Percentiles rank a stretch among this genome's conserved stretches.
These are phyloP conservation scores for Talaromyces wortmannii DNA, from an alignment of 495 filamentous ascomycete genomes.

Conservation along the genomic window DNA sequence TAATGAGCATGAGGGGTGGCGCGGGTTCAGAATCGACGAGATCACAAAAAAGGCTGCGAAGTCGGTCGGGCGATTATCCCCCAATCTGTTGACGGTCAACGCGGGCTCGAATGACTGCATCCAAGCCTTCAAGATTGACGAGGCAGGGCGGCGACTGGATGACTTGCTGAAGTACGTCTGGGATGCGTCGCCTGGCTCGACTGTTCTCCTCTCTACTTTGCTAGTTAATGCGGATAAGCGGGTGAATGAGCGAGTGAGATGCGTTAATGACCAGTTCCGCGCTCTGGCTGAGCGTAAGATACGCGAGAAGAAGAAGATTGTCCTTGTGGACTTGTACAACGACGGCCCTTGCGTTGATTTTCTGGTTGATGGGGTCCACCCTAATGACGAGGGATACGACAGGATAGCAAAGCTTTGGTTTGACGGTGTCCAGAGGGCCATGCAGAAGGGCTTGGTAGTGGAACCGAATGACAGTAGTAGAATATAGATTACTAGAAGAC, in stretches of 20 bases:
- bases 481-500: no score
- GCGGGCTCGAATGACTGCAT: conserved; percentile 30
- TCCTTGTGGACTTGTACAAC: conserved; percentile 25
- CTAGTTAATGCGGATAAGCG: conserved; percentile 22
- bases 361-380: conserved; percentile 27
- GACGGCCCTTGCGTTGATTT: conserved; percentile 18
- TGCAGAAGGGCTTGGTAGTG: background rate
- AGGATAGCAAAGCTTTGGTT: conserved; percentile 20
- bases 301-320: conserved; percentile 9
- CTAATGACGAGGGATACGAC: conserved; percentile 21
- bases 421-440: background rate
- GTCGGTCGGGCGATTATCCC: conserved; percentile 17
- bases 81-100: conserved; percentile 26
- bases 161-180: conserved; percentile 17
- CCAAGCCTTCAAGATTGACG: conserved; percentile 22
- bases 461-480: no score
- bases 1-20: conserved; percentile 25
- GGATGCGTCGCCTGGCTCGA: conserved; percentile 19
- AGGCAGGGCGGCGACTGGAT: conserved; percentile 19
- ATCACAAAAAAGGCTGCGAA: conserved; percentile 20
- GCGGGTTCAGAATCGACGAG: conserved; percentile 20
- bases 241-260: conserved; percentile 21
- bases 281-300: conserved; percentile 10
- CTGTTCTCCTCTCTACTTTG: conserved; percentile 23
- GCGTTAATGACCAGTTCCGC: conserved; percentile 23